phyloP scores from a whole-genome alignment of 495 filamentous ascomycete genomes.

The Haplographium delicatum region DNA sequence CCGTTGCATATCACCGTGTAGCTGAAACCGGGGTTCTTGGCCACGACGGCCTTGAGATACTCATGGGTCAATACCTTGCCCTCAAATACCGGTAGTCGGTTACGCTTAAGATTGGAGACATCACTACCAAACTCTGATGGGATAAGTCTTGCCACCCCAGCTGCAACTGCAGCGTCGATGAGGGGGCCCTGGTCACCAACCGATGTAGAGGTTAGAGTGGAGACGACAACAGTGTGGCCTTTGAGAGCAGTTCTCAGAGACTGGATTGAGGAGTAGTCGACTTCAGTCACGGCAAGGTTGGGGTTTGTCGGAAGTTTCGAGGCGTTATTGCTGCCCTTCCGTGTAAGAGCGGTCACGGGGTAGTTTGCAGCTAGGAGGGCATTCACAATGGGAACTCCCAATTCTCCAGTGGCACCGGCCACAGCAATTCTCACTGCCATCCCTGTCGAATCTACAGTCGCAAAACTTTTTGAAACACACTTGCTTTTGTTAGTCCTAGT shows the following conservation, averaged over 20 bases:
- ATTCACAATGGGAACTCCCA: background rate
- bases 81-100: conserved; percentile 32
- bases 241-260: conserved; percentile 42
- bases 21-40: conserved; percentile 28
- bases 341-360: background rate
- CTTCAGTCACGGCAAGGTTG: conserved; percentile 26
- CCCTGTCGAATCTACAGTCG: too few species aligned
- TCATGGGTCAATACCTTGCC: conserved; percentile 37
- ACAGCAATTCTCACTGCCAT: too few species aligned
- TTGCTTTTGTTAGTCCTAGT: too few species aligned
- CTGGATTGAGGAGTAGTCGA: conserved; percentile 24
- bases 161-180: conserved; percentile 55
- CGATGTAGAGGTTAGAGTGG: conserved; percentile 33
- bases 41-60: conserved; percentile 32
- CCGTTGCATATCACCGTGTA: conserved; percentile 41
- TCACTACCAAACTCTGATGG: conserved; percentile 59
- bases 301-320: conserved; percentile 20
- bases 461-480: too few species aligned
- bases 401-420: background rate
- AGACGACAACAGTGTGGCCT: conserved; percentile 54
- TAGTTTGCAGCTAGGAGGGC: background rate
- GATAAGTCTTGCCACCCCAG: conserved; percentile 54
- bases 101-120: conserved; percentile 28
- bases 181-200: conserved; percentile 40
- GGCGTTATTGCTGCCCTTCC: too few species aligned